A percentile compares a stretch with the other conserved stretches of the same genome.
These are phyloP conservation scores for Carallia pectinifolia DNA, from an alignment of 345 rosid species.

Conservation along the genomic window DNA sequence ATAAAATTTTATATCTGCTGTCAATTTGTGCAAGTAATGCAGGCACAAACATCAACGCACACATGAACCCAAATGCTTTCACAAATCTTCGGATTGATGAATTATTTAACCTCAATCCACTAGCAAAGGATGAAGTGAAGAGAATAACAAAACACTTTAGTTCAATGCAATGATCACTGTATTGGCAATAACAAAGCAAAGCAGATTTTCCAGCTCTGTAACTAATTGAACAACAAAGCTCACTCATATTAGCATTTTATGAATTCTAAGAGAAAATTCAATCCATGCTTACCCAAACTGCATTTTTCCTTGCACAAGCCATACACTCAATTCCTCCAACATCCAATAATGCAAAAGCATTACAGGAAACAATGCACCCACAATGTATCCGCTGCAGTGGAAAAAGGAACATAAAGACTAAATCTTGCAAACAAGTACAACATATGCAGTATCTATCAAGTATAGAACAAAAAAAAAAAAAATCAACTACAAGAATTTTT, in stretches of 20 bases:
- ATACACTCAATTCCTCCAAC: slow-evolving; percentile 91
- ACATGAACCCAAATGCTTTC: too few species aligned
- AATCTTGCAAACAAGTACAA: slow-evolving; percentile 13
- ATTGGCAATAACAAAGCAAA: not conserved
- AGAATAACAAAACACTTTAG: too few species aligned
- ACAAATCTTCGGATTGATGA: too few species aligned
- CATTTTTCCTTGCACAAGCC: slow-evolving; percentile 66
- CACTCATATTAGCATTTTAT: too few species aligned
- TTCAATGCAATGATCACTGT: not conserved
- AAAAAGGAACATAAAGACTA: slow-evolving; percentile 11
- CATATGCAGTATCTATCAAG: slow-evolving; percentile 1
- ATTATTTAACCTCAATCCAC: too few species aligned
- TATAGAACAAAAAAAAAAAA: not conserved
- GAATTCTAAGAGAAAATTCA: slow-evolving; percentile 10
- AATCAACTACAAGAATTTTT: slow-evolving; percentile 18
- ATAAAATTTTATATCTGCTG: too few species aligned
- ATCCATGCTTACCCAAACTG: slow-evolving; percentile 50
- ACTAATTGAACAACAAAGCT: not conserved
- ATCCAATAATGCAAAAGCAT: slow-evolving; percentile 63
- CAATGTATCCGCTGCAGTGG: slow-evolving; percentile 77
- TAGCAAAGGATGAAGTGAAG: too few species aligned
- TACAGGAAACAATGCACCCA: slow-evolving; percentile 80
- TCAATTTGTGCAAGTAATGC: too few species aligned
- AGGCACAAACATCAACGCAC: too few species aligned
- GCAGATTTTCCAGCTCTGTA: not conserved